Evolutionary conservation across 768 basidiomycete species (phyloP).

Genomic region (Phaffia australis): DNA sequence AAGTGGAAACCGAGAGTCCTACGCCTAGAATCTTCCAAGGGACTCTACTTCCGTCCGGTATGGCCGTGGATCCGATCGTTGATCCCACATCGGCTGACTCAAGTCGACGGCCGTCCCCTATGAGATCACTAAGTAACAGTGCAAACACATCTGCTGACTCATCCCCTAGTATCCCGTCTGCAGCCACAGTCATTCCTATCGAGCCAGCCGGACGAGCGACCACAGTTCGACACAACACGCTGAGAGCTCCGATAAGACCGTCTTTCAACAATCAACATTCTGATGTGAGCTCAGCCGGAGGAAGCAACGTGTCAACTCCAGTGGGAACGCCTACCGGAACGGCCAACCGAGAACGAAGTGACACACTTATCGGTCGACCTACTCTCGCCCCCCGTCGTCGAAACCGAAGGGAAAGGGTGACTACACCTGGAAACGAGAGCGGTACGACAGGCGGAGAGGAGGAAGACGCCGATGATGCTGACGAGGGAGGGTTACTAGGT

Average conservation of each 20-base stretch:
- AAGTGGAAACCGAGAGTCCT: neutral
- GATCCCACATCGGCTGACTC: neutral
- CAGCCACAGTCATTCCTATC: neutral
- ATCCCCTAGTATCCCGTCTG: neutral
- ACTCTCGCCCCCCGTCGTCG: constrained; percentile 28
- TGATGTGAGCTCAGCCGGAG: constrained; percentile 28
- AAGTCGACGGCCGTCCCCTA: constrained; percentile 12
- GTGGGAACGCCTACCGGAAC: constrained; percentile 33
- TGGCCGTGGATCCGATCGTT: neutral
- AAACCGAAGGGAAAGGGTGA: constrained; percentile 25
- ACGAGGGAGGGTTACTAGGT: constrained; percentile 30
- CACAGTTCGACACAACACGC: constrained; percentile 1
- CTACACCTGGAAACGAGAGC: constrained; percentile 14
- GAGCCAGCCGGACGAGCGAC: constrained; percentile 1
- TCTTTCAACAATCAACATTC: constrained; percentile 22
- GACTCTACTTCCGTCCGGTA: too few species aligned
- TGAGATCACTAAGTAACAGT: constrained; percentile 6
- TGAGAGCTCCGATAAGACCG: neutral
- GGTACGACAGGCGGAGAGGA: constrained; percentile 32
- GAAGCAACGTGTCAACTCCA: constrained; percentile 35
- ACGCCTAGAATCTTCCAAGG: neutral
- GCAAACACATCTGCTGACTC: constrained; percentile 7
- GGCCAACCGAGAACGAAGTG: constrained; percentile 29
- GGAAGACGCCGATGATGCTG: constrained; percentile 33
- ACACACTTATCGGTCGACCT: constrained; percentile 35